Percentiles rank a stretch among this genome's conserved stretches.
These are phyloP conservation scores for Hordeum vulgare DNA, from an alignment of 176 grass and related monocot genomes.

Conservation along the genomic window MorexV3_pseudomolecules_assembly NC_058523.1:441711579-441712078, in stretches of 20 bases:
- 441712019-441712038: slow-evolving; percentile 67
- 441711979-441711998: slow-evolving; percentile 44
- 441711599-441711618: no score
- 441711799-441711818: no score
- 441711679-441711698: no score
- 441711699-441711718: no score
- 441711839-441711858: slow-evolving; percentile 96
- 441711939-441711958: slow-evolving; percentile 56
- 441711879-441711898: slow-evolving; percentile 86
- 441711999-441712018: slow-evolving; percentile 72
- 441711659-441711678: no score
- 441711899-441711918: slow-evolving; percentile 85
- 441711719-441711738: no score
- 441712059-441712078: slow-evolving; percentile 48
- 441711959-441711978: slow-evolving; percentile 40
- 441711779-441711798: no score
- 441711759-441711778: no score
- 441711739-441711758: no score
- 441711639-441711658: no score
- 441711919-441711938: slow-evolving; percentile 74
- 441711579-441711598: no score
- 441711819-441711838: slow-evolving; percentile 90
- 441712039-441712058: slow-evolving; percentile 61
- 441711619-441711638: no score
- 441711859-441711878: slow-evolving; percentile 96